Evolutionary conservation across 352 stramenopile species (phyloP), one percentile per base, ranked within the genome.

Genomic region (Phytopythium litorale): DNA sequence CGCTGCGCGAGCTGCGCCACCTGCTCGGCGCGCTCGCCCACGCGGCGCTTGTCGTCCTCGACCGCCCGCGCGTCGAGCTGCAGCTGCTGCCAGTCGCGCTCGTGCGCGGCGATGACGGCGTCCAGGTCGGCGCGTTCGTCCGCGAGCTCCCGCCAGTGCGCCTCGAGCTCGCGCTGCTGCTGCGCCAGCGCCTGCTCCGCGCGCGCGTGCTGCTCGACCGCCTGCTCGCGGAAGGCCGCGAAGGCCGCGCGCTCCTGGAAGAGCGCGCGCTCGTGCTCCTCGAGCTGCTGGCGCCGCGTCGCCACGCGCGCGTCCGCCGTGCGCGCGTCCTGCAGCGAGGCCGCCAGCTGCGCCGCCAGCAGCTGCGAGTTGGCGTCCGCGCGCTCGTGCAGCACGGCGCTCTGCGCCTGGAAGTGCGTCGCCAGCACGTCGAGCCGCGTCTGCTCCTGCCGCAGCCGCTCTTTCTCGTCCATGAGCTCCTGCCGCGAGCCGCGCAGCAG

Each of bases 361-460:
- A 76, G 66, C 16, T 67, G 50, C 18, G 75, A 67, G 46, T 85
- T 79, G 7, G 67, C 43, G 35, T 81, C 76, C 9, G 81, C 73
- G 13, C 71, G 73, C 51, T 89, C 81, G 57, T 86, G 60, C 4
- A 92, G 57, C 16, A 78, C 71, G 15, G 62, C 65, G 6, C 67
- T 78, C 63, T 94, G 84, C 7, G 79, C 80, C 42, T 92, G 79
- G 49, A 91, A 88, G 37, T 94, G 82, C 7, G 74, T 56, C 28
- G 81, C 77, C 0, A 91, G 63, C 15, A 74, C 75, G 42, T 82
- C 76, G 6, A 94, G 40, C 0, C 84, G 82, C n/a, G 77, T 53
- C 60, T 94, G 85, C 50, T 94, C 83, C 23, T 84, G 71, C 11
- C 81, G 70, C 40, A 94, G 50, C 4, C 85, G 78, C 67, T 94